phyloP scores from a whole-genome alignment of 2,329 filamentous ascomycete genomes.

The Calonectria hongkongensis region DNA sequence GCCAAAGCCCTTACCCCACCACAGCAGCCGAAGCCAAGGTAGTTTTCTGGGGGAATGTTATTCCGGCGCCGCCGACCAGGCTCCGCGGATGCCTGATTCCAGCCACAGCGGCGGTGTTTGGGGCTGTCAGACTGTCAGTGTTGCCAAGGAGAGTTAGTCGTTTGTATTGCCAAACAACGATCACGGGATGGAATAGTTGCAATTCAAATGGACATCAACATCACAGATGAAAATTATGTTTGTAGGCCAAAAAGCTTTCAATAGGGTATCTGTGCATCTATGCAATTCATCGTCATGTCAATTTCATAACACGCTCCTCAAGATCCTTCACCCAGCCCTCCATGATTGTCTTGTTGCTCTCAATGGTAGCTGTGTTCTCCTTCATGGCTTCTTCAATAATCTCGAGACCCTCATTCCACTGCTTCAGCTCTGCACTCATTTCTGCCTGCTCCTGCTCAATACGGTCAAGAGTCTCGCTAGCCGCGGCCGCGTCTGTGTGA shows the following conservation, averaged over 20 bases:
- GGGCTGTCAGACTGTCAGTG: neutral
- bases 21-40: conserved; percentile 44
- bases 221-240: conserved; percentile 4
- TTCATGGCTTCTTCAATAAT: conserved; percentile 86
- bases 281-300: conserved; percentile 62
- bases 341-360: conserved; percentile 88
- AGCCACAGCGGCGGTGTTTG: conserved; percentile 49
- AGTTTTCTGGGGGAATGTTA: conserved; percentile 35
- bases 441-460: conserved; percentile 88
- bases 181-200: neutral
- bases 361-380: conserved; percentile 81
- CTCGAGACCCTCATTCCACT: conserved; percentile 88
- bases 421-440: conserved; percentile 87
- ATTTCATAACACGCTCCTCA: conserved; percentile 82
- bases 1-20: conserved; percentile 55
- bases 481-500: conserved; percentile 90
- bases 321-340: conserved; percentile 92
- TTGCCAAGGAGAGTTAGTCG: neutral
- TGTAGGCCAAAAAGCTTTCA: conserved; percentile 40
- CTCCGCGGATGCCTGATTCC: neutral
- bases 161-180: neutral
- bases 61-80: neutral
- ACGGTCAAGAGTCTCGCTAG: conserved; percentile 84
- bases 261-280: conserved; percentile 61
- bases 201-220: neutral